Conservation (phyloP, 352 stramenopile species). For the Phytopythium sindhum region DNA sequence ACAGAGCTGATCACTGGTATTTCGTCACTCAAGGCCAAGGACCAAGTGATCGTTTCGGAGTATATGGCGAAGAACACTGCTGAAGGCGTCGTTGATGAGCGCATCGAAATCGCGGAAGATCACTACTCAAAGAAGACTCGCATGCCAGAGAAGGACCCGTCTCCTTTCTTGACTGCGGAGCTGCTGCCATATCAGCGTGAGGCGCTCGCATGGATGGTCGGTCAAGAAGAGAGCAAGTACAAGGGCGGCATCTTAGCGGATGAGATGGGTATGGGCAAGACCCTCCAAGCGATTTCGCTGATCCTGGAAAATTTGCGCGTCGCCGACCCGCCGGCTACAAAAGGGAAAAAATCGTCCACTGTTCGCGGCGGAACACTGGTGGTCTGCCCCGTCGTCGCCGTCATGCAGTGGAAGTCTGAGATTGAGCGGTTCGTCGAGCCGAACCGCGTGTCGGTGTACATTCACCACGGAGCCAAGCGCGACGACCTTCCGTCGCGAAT, state of each 20-base stretch:
- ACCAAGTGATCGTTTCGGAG: constrained; percentile 42
- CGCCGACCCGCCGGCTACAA: not conserved
- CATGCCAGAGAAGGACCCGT: constrained; percentile 70
- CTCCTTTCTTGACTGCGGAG: constrained; percentile 68
- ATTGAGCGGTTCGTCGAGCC: constrained; percentile 92
- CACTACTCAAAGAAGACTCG: constrained; percentile 70
- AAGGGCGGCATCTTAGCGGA: constrained; percentile 96
- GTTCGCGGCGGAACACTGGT: constrained; percentile 91
- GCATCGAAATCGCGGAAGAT: constrained; percentile 56
- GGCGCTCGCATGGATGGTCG: constrained; percentile 93
- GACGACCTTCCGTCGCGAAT: constrained; percentile 71
- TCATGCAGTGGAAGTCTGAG: constrained; percentile 93
- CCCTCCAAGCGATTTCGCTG: constrained; percentile 95
- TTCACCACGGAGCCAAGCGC: constrained; percentile 95
- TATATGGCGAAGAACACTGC: constrained; percentile 62
- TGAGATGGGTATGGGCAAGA: constrained; percentile 99
- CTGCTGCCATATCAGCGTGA: constrained; percentile 99
- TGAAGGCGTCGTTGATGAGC: constrained; percentile 60
- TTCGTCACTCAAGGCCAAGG: constrained; percentile 25
- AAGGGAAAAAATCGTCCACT: constrained; percentile 14
- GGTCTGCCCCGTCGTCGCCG: constrained; percentile 95
- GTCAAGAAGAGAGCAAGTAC: constrained; percentile 90
- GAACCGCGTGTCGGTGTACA: constrained; percentile 91
- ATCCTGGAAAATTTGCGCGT: constrained; percentile 79
- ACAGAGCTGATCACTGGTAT: constrained; percentile 50